Conservation (phyloP, 2,329 filamentous ascomycete species). For the Capronia americana region DNA sequence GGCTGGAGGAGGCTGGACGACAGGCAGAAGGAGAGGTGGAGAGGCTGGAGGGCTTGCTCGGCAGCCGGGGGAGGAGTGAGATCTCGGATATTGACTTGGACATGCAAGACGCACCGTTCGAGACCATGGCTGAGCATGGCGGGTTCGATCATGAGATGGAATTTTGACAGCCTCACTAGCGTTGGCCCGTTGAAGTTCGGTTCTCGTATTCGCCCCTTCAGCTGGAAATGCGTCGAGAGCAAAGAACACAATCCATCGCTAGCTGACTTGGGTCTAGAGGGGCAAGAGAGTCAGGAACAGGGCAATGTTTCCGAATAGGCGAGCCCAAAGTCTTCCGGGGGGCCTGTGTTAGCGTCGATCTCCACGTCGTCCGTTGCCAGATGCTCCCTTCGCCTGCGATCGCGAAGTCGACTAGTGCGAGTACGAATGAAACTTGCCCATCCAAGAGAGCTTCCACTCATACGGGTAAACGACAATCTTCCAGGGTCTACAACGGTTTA, state of each 20-base stretch:
- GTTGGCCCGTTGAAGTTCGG: background rate
- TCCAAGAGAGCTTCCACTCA: background rate
- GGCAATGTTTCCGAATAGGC: background rate
- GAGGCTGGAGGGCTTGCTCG: conserved; percentile 29
- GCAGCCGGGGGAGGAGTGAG: conserved; percentile 6
- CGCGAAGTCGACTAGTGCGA: background rate
- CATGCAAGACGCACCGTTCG: conserved; percentile 28
- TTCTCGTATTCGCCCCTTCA: background rate
- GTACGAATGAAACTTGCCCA: background rate
- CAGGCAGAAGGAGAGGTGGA: conserved; percentile 58
- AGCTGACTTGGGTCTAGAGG: background rate
- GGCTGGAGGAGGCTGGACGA: conserved; percentile 64
- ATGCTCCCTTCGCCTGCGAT: background rate
- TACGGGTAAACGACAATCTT: background rate
- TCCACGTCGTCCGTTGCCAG: background rate
- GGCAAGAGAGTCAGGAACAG: conserved; percentile 2
- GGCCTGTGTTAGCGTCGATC: conserved; percentile 4
- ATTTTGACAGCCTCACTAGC: conserved; percentile 14
- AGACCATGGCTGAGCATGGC: conserved; percentile 13
- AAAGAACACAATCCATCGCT: background rate
- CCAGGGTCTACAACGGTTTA: background rate
- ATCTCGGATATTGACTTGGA: conserved; percentile 13
- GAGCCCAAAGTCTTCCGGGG: background rate
- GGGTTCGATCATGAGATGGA: conserved; percentile 29
- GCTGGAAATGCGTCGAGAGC: background rate